Base-by-base conservation (phyloP, 2,329 filamentous ascomycete genomes). In the Trichoderma atrobrunneum region DNA sequence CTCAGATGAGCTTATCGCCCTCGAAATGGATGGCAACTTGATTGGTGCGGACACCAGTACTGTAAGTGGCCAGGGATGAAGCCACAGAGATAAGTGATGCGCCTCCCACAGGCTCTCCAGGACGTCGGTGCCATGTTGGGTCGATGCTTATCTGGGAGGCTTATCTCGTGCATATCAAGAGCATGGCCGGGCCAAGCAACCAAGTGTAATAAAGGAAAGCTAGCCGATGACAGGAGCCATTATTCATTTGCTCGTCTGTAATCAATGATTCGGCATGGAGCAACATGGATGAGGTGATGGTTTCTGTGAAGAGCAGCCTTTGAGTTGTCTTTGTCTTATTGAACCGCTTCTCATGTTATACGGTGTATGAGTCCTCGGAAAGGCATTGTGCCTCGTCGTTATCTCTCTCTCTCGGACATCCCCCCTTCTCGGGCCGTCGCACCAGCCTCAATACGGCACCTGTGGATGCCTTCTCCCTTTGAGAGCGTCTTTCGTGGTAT, bases 81-180 rank as follows among this genome's bases (percentile, higher is more conserved):
- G 70, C 70, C 70, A 72, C 54, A 67, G 32, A 67, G 71, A 72
- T 72, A 72, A 72, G 71, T 68, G 43, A 51, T 68, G 32, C 57
- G 48, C 26, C 64, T 72, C 70, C 70, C 71, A 72, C 71, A 68
- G 71, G 71, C 43, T 21, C 43, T 64, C 57, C 28, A 34, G 57
- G n/a, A 51, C 39, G 18, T 30, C 51, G 57, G 71, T 68, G 57
- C 43, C 54, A 63, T 48, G 43, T 72, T 72, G 57, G 64, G 30
- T 59, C 57, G 69, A 68, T 61, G 57, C 71, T 68, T 72, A 72
- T 68, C 57, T 72, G 32, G 26, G 64, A 68, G 43, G 57, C 71
- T 72, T 72, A 72, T 69, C 70, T 65, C 18, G 48, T 68, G 39
- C 30, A 67, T 62, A 62, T 51, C 64, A 39, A 56, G 54, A 34